These are phyloP conservation scores for Blastobotrys raffinosifermentans DNA, from an alignment of 1,139 yeast genomes.

Conservation along the genomic window DNA sequence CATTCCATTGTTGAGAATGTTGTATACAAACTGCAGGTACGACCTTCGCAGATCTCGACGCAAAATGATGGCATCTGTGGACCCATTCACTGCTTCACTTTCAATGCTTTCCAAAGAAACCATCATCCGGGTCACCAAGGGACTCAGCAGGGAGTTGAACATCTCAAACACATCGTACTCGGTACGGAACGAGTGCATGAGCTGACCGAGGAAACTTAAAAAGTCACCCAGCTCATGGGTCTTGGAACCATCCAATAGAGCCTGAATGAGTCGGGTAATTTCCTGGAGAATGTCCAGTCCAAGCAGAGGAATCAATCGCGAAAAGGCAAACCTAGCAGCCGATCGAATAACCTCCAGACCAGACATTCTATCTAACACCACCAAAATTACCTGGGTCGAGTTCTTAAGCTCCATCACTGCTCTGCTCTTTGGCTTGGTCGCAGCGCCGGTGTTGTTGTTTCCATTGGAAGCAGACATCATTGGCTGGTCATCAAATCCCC, in stretches of 20 bases:
- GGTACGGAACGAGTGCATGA: conserved; percentile 67
- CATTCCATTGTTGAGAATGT: conserved; percentile 69
- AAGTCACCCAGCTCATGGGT: conserved; percentile 72
- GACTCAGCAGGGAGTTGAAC: conserved; percentile 65
- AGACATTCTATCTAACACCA: conserved; percentile 71
- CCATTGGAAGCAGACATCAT: conserved; percentile 11
- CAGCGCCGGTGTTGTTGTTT: conserved; percentile 8
- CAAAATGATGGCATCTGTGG: conserved; percentile 38
- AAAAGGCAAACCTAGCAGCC: conserved; percentile 79
- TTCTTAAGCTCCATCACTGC: conserved; percentile 53
- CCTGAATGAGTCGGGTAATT: conserved; percentile 65
- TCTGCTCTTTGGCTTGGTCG: conserved; percentile 15
- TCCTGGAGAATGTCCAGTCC: conserved; percentile 49
- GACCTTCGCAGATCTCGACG: conserved; percentile 55
- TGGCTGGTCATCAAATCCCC: conserved; percentile 58
- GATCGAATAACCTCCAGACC: conserved; percentile 70
- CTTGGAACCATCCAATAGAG: conserved; percentile 63
- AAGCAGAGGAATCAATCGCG: conserved; percentile 76
- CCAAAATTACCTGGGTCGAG: conserved; percentile 77
- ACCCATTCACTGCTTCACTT: conserved; percentile 34
- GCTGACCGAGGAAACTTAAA: conserved; percentile 79
- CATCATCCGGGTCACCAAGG: conserved; percentile 64
- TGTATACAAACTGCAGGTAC: conserved; percentile 60
- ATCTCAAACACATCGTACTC: conserved; percentile 68
- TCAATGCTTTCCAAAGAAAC: conserved; percentile 45